Evolutionary conservation across 352 stramenopile genomes (phyloP).

Genomic region (Phytophthora melonis): DNA sequence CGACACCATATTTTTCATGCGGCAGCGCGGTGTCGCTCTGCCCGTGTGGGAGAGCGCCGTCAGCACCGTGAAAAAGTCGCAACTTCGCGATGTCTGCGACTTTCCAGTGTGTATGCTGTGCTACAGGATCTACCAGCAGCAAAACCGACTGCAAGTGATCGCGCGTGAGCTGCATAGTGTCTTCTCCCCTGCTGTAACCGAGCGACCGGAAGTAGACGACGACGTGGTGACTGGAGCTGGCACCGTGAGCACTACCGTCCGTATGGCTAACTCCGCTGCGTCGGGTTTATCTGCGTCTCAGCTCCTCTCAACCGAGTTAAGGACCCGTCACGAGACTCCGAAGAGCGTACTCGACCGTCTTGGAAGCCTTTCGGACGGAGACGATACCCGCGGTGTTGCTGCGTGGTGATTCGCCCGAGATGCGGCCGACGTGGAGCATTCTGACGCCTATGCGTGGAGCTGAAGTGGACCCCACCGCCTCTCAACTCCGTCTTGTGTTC

Average conservation of each 20-base stretch:
- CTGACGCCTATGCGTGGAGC: constrained; percentile 32
- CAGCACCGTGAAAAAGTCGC: constrained; percentile 46
- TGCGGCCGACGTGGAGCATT: constrained; percentile 20
- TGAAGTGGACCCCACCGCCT: constrained; percentile 79
- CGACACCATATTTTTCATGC: constrained; percentile 72
- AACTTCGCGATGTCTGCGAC: constrained; percentile 47
- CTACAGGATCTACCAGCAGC: constrained; percentile 82
- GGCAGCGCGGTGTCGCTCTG: constrained; percentile 67
- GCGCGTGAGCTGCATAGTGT: constrained; percentile 50
- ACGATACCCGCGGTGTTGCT: constrained; percentile 29
- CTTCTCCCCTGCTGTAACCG: constrained; percentile 11
- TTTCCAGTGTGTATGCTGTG: constrained; percentile 80
- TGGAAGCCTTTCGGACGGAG: constrained; percentile 36
- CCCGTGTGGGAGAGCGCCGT: constrained; percentile 68
- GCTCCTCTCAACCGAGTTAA: constrained; percentile 32
- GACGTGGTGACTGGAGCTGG: neutral
- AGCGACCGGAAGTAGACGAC: constrained; percentile 6
- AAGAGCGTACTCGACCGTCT: constrained; percentile 18
- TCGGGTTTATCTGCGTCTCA: constrained; percentile 17
- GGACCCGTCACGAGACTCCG: constrained; percentile 13
- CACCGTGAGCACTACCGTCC: constrained; percentile 5
- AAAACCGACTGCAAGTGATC: constrained; percentile 58
- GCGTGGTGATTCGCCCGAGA: constrained; percentile 29
- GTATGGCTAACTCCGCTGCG: constrained; percentile 28
- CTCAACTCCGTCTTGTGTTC: constrained; percentile 74